phyloP scores from a whole-genome alignment of 2,329 filamentous ascomycete species.

The Daldinia sp. region DNA sequence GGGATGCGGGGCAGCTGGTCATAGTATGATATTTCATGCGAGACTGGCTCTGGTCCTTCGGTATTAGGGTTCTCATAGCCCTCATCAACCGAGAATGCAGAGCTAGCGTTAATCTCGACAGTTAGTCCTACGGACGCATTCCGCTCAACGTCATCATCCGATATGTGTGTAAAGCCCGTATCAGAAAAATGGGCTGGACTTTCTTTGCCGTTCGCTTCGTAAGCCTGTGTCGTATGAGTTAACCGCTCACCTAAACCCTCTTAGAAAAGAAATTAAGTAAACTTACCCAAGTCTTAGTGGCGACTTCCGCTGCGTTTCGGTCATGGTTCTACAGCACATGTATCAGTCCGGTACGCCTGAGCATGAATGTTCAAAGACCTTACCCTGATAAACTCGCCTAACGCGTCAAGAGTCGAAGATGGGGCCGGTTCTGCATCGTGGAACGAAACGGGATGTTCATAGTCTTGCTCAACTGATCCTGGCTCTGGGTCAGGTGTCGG shows the following conservation, averaged over 20 bases:
- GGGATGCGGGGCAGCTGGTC: constrained; percentile 29
- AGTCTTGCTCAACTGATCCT: constrained; percentile 6
- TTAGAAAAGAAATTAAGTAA: not conserved
- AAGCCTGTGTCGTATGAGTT: constrained; percentile 23
- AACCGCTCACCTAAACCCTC: not conserved
- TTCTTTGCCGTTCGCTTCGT: constrained; percentile 29
- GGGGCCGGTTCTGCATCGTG: constrained; percentile 13
- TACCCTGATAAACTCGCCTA: constrained; percentile 30
- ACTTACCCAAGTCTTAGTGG: constrained; percentile 27
- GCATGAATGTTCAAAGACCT: not conserved
- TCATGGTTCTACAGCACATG: constrained; percentile 14
- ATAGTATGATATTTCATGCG: constrained; percentile 28
- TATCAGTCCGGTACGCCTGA: constrained; percentile 9
- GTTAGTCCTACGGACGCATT: constrained; percentile 28
- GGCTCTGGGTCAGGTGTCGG: constrained; percentile 5
- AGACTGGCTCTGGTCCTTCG: constrained; percentile 11
- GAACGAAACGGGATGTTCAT: constrained; percentile 5
- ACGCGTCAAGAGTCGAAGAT: constrained; percentile 8
- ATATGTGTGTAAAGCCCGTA: constrained; percentile 24
- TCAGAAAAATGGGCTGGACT: constrained; percentile 28
- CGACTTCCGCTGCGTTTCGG: constrained; percentile 2
- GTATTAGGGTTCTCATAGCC: constrained; percentile 21
- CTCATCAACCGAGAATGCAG: constrained; percentile 27
- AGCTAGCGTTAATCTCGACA: constrained; percentile 28
- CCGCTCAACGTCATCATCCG: constrained; percentile 27